A percentile compares a stretch with the other conserved stretches of the same genome.
Conservation (phyloP, 1,284 basidiomycete genomes). For the Apiotrichum montevideense region DNA sequence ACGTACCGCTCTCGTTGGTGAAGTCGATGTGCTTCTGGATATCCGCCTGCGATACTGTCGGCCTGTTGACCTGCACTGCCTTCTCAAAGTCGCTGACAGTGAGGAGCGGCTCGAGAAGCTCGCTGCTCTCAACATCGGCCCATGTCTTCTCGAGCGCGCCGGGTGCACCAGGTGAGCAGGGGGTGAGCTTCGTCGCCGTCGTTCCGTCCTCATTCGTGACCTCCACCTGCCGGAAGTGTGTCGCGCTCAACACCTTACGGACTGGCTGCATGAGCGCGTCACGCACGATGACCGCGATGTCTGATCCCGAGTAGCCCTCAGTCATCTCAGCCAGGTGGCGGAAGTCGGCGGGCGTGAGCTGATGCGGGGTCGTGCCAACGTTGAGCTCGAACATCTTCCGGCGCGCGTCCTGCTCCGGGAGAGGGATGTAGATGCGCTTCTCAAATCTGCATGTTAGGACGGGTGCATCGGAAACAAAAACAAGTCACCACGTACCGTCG, state of each 20-base stretch:
- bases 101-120: constrained; percentile 79
- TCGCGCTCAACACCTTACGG: constrained; percentile 89
- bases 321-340: constrained; percentile 75
- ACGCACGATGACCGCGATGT: constrained; percentile 90
- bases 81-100: constrained; percentile 77
- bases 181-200: constrained; percentile 63
- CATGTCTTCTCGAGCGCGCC: constrained; percentile 84
- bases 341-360: constrained; percentile 73
- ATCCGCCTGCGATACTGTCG: constrained; percentile 84
- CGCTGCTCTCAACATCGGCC: constrained; percentile 86
- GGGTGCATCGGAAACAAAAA: background rate
- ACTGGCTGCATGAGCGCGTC: constrained; percentile 99
- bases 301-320: constrained; percentile 91
- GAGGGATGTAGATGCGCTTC: constrained; percentile 96
- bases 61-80: constrained; percentile 71
- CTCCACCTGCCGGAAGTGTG: constrained; percentile 73
- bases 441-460: constrained; percentile 61
- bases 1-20: constrained; percentile 64
- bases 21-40: constrained; percentile 87
- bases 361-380: constrained; percentile 85
- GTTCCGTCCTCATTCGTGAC: constrained; percentile 46
- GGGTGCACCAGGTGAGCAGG: constrained; percentile 89
- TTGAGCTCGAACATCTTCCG: constrained; percentile 95
- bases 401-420: constrained; percentile 89
- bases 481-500: constrained; percentile 71